Conservation (phyloP, 208 protist genomes). For the Acanthamoeba quina region DNA sequence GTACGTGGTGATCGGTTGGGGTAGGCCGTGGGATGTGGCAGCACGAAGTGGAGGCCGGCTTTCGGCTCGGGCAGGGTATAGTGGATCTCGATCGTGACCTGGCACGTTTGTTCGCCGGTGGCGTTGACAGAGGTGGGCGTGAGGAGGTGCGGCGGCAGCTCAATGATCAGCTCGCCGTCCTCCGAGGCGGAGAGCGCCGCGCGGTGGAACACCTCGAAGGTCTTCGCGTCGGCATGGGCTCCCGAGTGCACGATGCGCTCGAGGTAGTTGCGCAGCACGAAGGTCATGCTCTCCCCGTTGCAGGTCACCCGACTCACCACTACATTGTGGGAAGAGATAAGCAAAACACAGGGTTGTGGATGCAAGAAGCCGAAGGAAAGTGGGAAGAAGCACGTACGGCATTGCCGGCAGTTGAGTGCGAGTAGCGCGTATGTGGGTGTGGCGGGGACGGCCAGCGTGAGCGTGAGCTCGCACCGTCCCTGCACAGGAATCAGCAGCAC, state of each 20-base stretch:
- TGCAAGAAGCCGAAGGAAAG: not conserved
- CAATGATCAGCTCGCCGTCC: slow-evolving; percentile 77
- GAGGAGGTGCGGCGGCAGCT: slow-evolving; percentile 74
- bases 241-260: slow-evolving; percentile 35
- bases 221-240: slow-evolving; percentile 58
- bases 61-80: not conserved
- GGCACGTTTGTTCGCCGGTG: not conserved
- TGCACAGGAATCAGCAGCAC: not conserved
- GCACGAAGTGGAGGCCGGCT: slow-evolving; percentile 42
- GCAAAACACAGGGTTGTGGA: not conserved
- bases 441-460: not conserved
- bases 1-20: slow-evolving; percentile 44
- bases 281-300: not conserved
- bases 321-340: not conserved
- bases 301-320: slow-evolving; percentile 17
- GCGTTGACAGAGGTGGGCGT: not conserved
- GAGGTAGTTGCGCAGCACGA: slow-evolving; percentile 37
- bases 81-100: slow-evolving; percentile 18
- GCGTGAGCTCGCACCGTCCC: not conserved
- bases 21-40: not conserved
- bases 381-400: not conserved
- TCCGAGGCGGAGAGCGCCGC: slow-evolving; percentile 75
- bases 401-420: slow-evolving; percentile 44
- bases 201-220: slow-evolving; percentile 71
- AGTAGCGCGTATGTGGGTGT: not conserved